These are phyloP conservation scores for Elaeis guineensis DNA, from an alignment of 176 grass and related monocot genomes.

Conservation along the genomic window DNA sequence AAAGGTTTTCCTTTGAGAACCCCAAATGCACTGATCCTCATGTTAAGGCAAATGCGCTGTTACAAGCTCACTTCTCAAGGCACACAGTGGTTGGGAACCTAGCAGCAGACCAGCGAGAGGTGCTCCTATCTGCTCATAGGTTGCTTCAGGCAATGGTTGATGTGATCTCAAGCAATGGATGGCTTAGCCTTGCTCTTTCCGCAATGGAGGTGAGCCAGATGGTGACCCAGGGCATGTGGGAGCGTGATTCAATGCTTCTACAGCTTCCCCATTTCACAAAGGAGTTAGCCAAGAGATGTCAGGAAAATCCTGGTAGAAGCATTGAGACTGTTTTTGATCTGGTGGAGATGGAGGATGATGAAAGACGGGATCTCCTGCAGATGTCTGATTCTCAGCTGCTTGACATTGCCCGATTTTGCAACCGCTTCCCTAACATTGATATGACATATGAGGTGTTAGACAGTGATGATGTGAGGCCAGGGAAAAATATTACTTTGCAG, in stretches of 20 bases:
- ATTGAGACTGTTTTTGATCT: constrained; percentile 90
- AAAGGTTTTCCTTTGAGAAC: constrained; percentile 91
- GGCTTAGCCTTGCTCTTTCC: constrained; percentile 76
- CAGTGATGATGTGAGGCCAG: constrained; percentile 45
- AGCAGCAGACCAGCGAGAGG: constrained; percentile 75
- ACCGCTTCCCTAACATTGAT: constrained; percentile 84
- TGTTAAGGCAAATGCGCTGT: constrained; percentile 77
- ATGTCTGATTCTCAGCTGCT: constrained; percentile 71
- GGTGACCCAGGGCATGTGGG: constrained; percentile 98
- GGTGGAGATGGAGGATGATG: constrained; percentile 62
- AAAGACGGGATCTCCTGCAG: constrained; percentile 61
- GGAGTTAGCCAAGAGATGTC: constrained; percentile 67
- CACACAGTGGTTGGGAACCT: constrained; percentile 67
- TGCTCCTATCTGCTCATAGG: constrained; percentile 76
- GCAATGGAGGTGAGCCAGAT: constrained; percentile 94
- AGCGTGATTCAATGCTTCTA: constrained; percentile 69
- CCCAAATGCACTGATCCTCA: constrained; percentile 74
- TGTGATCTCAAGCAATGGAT: constrained; percentile 92
- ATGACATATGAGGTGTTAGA: constrained; percentile 81
- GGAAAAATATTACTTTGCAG: constrained; percentile 62
- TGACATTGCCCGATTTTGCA: constrained; percentile 63
- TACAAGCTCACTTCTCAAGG: constrained; percentile 93
- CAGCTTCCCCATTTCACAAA: constrained; percentile 81
- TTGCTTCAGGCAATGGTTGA: constrained; percentile 97
- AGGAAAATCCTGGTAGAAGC: constrained; percentile 56